Base-by-base conservation (phyloP, 768 basidiomycete genomes). In the Lanmaoa pseudosensibilis region DNA sequence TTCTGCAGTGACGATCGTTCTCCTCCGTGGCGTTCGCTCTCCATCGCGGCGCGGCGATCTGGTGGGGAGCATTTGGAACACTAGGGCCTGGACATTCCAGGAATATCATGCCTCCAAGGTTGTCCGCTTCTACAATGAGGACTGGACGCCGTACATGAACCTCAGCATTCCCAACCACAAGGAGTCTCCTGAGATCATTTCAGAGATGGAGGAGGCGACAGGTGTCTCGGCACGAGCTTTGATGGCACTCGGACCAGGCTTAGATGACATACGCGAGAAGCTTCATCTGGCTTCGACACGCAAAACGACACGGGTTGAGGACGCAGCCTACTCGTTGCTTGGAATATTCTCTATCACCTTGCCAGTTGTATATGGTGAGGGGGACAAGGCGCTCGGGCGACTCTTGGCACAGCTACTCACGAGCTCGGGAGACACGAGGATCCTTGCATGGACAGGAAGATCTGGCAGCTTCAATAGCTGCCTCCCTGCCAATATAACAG, bases 391-490 rank as follows among this genome's bases (percentile, higher is more conserved):
- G 11, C 52, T 57, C 7, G 56, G 56, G 10, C 45, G 52, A 21
- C 46, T 57, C 2, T n/a, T 57, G 36, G 52, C 45, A 16, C 40
- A 54, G 52, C 12, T 57, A 2, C 46, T 57, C 16, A 12, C 47
- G 3, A 47, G 36, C 40, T 54, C 52, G 0, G 50, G 54, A 18
- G 57, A 59, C 30, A 21, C 45, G 19, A 46, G 37, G 27, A 40
- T 59, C 39, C 49, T 59, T 8, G 57, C 54, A 12, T 58, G 57
- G 57, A 46, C 41, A 3, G 57, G 57, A 8, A 19, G 13, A 33
- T 25, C 38, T 5, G 54, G 57, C n/a, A 49, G 7, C n/a, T 56
- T 51, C 33, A 59, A 56, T 12, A 59, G 55, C 39, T 59, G 50
- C 5, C 46, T 56, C 21, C 55, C 58, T 1, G 18, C 2, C 4